Evolutionary conservation across 768 basidiomycete species (phyloP).

Genomic region (Lactarius deliciosus): DNA sequence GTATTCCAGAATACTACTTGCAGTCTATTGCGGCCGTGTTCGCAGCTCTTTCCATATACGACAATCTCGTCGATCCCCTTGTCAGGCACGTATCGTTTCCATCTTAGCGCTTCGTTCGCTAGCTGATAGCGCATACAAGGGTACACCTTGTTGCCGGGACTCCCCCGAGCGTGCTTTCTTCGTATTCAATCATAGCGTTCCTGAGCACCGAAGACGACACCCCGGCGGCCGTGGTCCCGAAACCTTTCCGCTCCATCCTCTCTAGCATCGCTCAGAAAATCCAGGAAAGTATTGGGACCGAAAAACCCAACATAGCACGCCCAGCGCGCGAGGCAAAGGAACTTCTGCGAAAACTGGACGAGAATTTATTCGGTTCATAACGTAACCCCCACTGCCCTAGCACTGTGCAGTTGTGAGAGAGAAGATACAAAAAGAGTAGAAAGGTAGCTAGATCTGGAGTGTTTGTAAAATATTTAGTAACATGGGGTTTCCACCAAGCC

Average conservation of each 20-base stretch:
- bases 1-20: constrained; percentile 60
- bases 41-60: constrained; percentile 57
- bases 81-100: constrained; percentile 53
- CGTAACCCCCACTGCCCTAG: not conserved
- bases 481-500: constrained; percentile 73
- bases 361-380: constrained; percentile 26
- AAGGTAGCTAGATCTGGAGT: constrained; percentile 34
- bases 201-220: constrained; percentile 47
- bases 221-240: constrained; percentile 36
- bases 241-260: constrained; percentile 63
- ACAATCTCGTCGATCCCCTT: constrained; percentile 62
- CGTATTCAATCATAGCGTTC: constrained; percentile 58
- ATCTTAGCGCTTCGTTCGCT: not conserved
- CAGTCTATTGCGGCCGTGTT: constrained; percentile 65
- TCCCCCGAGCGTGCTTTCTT: constrained; percentile 60
- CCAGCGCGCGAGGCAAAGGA: constrained; percentile 86
- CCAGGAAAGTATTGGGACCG: constrained; percentile 63
- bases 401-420: not conserved
- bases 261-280: constrained; percentile 71
- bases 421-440: too few relatives aligned
- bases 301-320: constrained; percentile 68
- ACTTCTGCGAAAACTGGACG: constrained; percentile 40
- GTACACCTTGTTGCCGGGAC: constrained; percentile 66
- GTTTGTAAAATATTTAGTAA: constrained; percentile 58
- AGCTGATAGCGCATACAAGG: constrained; percentile 38